Evolutionary conservation across 169 alveolate genomes (phyloP).

Genomic region (Cyclospora cayetanensis): DNA sequence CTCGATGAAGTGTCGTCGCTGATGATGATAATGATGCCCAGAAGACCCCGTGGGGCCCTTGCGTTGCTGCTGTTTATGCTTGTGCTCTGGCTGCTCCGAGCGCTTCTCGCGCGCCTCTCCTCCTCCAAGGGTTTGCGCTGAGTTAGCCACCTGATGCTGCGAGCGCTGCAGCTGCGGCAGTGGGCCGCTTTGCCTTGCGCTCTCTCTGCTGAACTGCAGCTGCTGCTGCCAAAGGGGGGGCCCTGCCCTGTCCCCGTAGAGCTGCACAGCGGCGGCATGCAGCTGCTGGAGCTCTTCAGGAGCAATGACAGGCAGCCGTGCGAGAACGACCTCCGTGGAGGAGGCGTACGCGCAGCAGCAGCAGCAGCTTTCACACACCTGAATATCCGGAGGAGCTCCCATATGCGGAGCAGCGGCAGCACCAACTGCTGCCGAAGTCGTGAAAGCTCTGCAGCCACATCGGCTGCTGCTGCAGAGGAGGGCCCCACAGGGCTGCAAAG

Average conservation of each 20-base stretch:
- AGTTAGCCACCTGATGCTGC: neutral
- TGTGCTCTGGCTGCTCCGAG: neutral
- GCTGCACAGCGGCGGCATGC: conserved; percentile 26
- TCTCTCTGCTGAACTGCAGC: neutral
- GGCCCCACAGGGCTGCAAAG: conserved; percentile 36
- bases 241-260: neutral
- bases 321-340: conserved; percentile 16
- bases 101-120: neutral
- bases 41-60: neutral
- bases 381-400: neutral
- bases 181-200: neutral
- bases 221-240: conserved; percentile 42
- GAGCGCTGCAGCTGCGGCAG: neutral
- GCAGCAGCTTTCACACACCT: neutral
- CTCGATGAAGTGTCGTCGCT: too few species aligned
- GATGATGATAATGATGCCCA: neutral
- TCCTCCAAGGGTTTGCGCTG: neutral
- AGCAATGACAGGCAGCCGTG: conserved; percentile 7
- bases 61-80: neutral
- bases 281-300: conserved; percentile 51
- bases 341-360: neutral
- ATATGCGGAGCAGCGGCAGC: neutral
- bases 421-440: neutral
- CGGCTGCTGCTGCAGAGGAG: conserved; percentile 44
- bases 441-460: neutral